A percentile compares a stretch with the other conserved stretches of the same genome.
These are phyloP conservation scores for Pythium diclinum DNA, from an alignment of 352 stramenopile species.

Conservation along the genomic window DNA sequence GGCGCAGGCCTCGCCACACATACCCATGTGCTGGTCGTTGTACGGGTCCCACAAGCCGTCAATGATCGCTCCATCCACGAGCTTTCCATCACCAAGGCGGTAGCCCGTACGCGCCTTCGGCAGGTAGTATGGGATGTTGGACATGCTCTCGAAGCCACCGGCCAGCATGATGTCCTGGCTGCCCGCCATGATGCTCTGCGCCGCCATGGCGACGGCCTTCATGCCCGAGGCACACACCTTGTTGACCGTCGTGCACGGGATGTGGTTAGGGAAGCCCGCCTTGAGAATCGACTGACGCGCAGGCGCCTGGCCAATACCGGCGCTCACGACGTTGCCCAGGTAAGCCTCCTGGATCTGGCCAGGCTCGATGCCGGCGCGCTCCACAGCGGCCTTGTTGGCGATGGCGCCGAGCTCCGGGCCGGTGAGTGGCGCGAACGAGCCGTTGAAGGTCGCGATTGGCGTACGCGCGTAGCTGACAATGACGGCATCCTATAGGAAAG, in stretches of 20 bases:
- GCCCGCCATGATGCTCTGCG: slow-evolving; percentile 88
- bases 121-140: slow-evolving; percentile 97
- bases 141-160: slow-evolving; percentile 98
- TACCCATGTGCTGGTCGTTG: slow-evolving; percentile 94
- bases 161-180: slow-evolving; percentile 89
- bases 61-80: slow-evolving; percentile 91
- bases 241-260: slow-evolving; percentile 98
- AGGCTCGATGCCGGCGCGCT: slow-evolving; percentile 65
- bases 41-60: slow-evolving; percentile 98
- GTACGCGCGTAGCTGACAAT: slow-evolving; percentile 95
- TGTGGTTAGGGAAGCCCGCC: slow-evolving; percentile 42
- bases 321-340: slow-evolving; percentile 97
- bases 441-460: slow-evolving; percentile 95
- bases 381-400: slow-evolving; percentile 86
- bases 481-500: slow-evolving; percentile 75
- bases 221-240: slow-evolving; percentile 97
- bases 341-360: slow-evolving; percentile 94
- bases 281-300: slow-evolving; percentile 92
- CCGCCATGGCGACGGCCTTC: slow-evolving; percentile 85
- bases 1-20: slow-evolving; percentile 95
- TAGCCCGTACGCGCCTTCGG: slow-evolving; percentile 89
- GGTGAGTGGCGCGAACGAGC: slow-evolving; percentile 84
- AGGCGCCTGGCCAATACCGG: slow-evolving; percentile 95
- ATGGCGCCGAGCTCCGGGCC: slow-evolving; percentile 91
- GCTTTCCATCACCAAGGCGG: slow-evolving; percentile 88